Base-by-base conservation (phyloP, 2,329 filamentous ascomycete genomes). In the Monilinia fructigena region DNA sequence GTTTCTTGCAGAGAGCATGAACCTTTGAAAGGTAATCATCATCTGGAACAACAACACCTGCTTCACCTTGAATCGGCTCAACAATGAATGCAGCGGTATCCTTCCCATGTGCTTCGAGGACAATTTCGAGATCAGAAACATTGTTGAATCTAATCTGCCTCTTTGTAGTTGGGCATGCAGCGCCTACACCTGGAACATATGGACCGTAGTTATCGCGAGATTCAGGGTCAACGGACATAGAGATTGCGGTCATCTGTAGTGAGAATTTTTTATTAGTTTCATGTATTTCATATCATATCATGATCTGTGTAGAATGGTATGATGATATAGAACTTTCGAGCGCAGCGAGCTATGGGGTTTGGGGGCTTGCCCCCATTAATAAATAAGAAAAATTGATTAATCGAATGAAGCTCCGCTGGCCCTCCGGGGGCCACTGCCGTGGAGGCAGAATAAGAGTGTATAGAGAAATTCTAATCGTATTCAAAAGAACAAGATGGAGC, bases 51-150 rank as follows among this genome's bases (percentile, higher is more conserved):
- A 98, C 91, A 58, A 99, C 96, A 70, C 95, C 95, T 1, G 95
- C 95, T 81, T 98, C 95, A 68, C 95, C 95, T 81, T 99, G 94
- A 71, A 98, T 98, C 45, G 94, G 94, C 82, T 98, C 94, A 40
- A 97, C 89, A 65, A 98, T 87, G 82, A 98, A 96, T 16, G 92
- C 94, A 55, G 94, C 94, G 28, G 93, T 93, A 75, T 94, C 89
- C 75, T 89, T 85, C 67, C 94, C 93, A 74, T 96, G 90, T 55
- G 83, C 85, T 76, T 93, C 89, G 56, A 99, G 83, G 2, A 89
- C 89, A 68, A 86, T 88, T 73, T 93, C 90, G 12, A 98, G 82
- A 74, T 96, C 92, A 40, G 84, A 82, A 69, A 95, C 85, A 76
- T 93, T 91, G 81, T 96, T 94, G 82, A 93, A 99, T 53, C 89